phyloP scores from a whole-genome alignment of 805 yeast genomes.

The Alloascoidea africana region DNA sequence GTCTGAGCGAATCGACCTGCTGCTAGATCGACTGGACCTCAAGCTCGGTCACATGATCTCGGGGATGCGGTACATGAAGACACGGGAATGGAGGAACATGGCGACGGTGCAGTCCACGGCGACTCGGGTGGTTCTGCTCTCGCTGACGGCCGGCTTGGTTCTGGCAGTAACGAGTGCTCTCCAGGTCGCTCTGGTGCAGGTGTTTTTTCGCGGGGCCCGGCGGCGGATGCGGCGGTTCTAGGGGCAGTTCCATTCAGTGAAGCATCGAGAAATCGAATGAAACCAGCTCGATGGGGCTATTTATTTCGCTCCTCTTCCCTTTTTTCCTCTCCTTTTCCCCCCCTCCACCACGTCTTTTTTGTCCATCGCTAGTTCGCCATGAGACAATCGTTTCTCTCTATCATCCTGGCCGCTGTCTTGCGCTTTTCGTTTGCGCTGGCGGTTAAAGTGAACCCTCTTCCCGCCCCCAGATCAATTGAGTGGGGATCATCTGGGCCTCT shows the following conservation, averaged over 20 bases:
- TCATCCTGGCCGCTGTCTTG: too few species aligned
- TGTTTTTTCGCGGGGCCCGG: neutral
- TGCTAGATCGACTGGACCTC: neutral
- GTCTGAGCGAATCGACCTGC: too few species aligned
- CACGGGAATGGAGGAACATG: slow-evolving; percentile 1
- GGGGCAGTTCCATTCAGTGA: too few species aligned
- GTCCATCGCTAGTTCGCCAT: too few species aligned
- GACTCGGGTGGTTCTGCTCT: neutral
- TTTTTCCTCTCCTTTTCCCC: too few species aligned
- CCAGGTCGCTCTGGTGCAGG: neutral
- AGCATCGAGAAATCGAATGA: too few species aligned
- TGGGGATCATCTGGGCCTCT: slow-evolving; percentile 7
- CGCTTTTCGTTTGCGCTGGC: too few species aligned
- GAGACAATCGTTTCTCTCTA: too few species aligned
- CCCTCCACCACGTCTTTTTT: too few species aligned
- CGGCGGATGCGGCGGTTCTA: too few species aligned
- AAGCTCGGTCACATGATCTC: neutral
- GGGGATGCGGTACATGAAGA: neutral
- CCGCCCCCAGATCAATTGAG: slow-evolving; percentile 8
- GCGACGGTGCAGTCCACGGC: neutral
- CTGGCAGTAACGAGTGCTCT: neutral
- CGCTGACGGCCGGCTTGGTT: neutral
- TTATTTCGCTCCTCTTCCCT: too few species aligned
- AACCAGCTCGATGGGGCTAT: too few species aligned
- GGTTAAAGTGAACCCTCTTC: slow-evolving; percentile 10